These are phyloP conservation scores for Globisporangium radiosum DNA, from an alignment of 352 stramenopile genomes.

Conservation along the genomic window DNA sequence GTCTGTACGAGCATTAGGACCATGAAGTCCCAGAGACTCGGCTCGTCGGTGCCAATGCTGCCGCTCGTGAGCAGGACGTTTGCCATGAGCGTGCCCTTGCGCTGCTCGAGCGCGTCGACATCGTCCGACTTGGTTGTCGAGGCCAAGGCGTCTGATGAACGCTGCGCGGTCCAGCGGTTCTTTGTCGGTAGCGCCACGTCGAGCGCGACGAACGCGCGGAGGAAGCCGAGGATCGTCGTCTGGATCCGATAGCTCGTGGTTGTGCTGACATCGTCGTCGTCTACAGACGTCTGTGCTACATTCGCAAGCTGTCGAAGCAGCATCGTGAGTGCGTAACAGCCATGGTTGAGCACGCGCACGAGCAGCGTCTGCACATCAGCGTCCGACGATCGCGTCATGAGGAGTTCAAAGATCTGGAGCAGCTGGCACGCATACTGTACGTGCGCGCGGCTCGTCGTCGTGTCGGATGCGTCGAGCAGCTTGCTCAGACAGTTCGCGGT, in stretches of 20 bases:
- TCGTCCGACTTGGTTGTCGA: conserved; percentile 20
- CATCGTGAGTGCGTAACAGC: conserved; percentile 19
- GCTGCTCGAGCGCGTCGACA: conserved; percentile 42
- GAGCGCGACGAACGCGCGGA: conserved; percentile 29
- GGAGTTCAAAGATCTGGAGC: conserved; percentile 25
- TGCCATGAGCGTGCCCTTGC: conserved; percentile 48
- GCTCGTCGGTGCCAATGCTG: conserved; percentile 24
- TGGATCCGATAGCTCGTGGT: conserved; percentile 15
- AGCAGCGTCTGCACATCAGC: conserved; percentile 37
- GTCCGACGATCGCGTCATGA: conserved; percentile 32
- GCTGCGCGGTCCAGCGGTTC: conserved; percentile 10
- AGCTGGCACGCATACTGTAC: conserved; percentile 19
- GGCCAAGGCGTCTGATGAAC: not conserved
- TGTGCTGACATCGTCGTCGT: not conserved
- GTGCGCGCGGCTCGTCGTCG: not conserved
- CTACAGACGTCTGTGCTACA: not conserved
- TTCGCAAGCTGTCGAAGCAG: conserved; percentile 17
- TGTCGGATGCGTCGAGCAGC: conserved; percentile 13
- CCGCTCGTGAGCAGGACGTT: conserved; percentile 27
- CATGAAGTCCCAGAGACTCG: conserved; percentile 30
- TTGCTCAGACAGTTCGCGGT: conserved; percentile 20
- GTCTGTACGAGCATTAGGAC: conserved; percentile 18
- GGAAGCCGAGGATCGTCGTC: conserved; percentile 22
- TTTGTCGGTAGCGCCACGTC: conserved; percentile 24
- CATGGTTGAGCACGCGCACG: conserved; percentile 21